These are phyloP conservation scores for Microbotryum silenes-acaulis DNA, from an alignment of 1,284 basidiomycete genomes.

Conservation along the genomic window DNA sequence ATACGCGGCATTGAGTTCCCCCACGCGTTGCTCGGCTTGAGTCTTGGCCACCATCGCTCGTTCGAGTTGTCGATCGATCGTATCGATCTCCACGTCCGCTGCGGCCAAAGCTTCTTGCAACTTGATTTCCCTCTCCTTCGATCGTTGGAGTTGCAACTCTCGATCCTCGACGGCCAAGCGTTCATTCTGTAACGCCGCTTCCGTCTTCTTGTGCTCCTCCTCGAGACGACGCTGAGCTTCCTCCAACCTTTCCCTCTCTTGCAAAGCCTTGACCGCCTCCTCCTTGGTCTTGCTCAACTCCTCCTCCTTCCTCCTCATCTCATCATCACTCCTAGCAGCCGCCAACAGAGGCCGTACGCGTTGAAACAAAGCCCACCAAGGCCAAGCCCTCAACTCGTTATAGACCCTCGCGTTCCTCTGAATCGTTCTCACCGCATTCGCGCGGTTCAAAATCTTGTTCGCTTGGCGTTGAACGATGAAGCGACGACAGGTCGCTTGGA, in stretches of 20 bases:
- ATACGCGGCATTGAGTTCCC: conserved; percentile 26
- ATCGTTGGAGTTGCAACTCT: conserved; percentile 72
- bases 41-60: conserved; percentile 55
- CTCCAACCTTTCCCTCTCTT: conserved; percentile 69
- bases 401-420: conserved; percentile 92
- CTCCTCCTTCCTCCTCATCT: conserved; percentile 76
- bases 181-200: conserved; percentile 74
- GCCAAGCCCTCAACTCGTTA: conserved; percentile 83
- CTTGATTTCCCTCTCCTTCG: conserved; percentile 73
- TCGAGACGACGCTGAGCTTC: conserved; percentile 69
- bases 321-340: conserved; percentile 87
- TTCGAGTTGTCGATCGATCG: conserved; percentile 77
- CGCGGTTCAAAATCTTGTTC: conserved; percentile 90
- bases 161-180: conserved; percentile 73
- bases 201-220: conserved; percentile 69
- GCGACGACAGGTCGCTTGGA: conserved; percentile 80
- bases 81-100: conserved; percentile 69
- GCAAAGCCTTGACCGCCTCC: conserved; percentile 72
- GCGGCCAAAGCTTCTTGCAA: conserved; percentile 76
- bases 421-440: conserved; percentile 81
- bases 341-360: conserved; percentile 84
- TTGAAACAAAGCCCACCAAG: conserved; percentile 98
- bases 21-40: conserved; percentile 16
- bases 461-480: conserved; percentile 82
- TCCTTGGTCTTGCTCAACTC: conserved; percentile 77